phyloP scores from a whole-genome alignment of 2,329 filamentous ascomycete species.

The Sclerotinia sclerotiorum region DNA sequence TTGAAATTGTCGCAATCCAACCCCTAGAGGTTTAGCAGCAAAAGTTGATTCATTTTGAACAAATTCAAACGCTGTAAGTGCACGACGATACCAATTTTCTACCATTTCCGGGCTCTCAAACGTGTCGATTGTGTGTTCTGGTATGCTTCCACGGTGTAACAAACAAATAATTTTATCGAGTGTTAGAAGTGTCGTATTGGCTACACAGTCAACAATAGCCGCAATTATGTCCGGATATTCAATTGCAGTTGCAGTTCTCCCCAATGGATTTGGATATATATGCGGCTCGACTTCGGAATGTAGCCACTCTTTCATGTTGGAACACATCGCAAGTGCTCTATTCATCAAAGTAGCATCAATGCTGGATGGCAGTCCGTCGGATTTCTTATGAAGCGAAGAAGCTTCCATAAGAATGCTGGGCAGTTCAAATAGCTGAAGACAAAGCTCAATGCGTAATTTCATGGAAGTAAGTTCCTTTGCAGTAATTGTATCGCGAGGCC shows the following conservation, averaged over 20 bases:
- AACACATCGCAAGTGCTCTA: background rate
- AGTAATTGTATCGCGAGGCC: background rate
- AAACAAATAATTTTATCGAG: constrained; percentile 13
- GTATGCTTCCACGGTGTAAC: background rate
- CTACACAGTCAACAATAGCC: constrained; percentile 12
- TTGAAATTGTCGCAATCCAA: constrained; percentile 11
- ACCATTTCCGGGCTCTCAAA: background rate
- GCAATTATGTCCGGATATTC: constrained; percentile 13
- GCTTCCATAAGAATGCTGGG: background rate
- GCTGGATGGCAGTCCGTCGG: background rate
- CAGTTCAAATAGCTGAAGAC: background rate
- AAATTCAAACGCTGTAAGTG: constrained; percentile 6
- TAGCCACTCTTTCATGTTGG: background rate
- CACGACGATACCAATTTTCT: constrained; percentile 10
- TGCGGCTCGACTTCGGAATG: background rate
- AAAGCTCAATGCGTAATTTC: background rate
- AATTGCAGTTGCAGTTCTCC: background rate
- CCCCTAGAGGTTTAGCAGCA: constrained; percentile 3
- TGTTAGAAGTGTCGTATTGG: constrained; percentile 7
- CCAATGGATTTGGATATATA: background rate
- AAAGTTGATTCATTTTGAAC: background rate
- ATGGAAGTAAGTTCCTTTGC: background rate
- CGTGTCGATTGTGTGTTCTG: background rate
- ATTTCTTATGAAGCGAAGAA: background rate
- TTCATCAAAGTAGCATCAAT: background rate